Base-by-base conservation (phyloP, 352 stramenopile species). In the Globisporangium lucens region DNA sequence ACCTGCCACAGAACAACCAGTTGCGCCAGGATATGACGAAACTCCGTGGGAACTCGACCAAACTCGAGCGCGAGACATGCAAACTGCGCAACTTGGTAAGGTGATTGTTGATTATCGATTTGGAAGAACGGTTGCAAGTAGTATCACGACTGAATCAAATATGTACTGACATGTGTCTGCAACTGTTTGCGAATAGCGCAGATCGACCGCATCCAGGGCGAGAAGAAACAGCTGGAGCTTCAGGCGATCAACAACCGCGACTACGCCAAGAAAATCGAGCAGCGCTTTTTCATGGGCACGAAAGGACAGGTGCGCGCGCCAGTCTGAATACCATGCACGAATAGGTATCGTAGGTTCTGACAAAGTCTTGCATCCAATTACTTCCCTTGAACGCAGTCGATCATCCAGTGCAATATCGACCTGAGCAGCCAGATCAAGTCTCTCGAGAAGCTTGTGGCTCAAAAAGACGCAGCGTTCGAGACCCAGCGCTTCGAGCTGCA, bases 261-360 rank as follows among this genome's bases (percentile, higher is more conserved):
- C 69, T 95, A 95, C 58, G 87, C 84, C 30, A 90, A 93, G 71
- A 90, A 90, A 58, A 93, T 94, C 56, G 87, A 95, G 69, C 82
- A 91, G 67, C 83, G 83, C 51, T 89, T 94, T 53, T 93, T 91
- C 66, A 79, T 90, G 75, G 84, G 84, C 35, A 79, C 84, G 2
- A 91, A 92, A 15, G 78, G 78, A 3, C 78, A 89, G 66, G 24
- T 24, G 24, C 24, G 24, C 24, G 24, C 24, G 24, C 24, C 0
- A 24, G 24, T 24, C 24, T 24, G 24, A 24, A 24, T 24, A 24
- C 24, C 24, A 24, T 24, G 24, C 24, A 24, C 24, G 24, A 24
- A 24, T 24, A 24, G 24, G 24, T 24, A 24, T 24, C 24, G 24
- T 24, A 24, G 24, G 24, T 24, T 24, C 24, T 24, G 24, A 24